Percentiles rank a stretch among this genome's conserved stretches.
phyloP scores from a whole-genome alignment of 768 basidiomycete genomes.

The Pleurotus cornucopiae region DNA sequence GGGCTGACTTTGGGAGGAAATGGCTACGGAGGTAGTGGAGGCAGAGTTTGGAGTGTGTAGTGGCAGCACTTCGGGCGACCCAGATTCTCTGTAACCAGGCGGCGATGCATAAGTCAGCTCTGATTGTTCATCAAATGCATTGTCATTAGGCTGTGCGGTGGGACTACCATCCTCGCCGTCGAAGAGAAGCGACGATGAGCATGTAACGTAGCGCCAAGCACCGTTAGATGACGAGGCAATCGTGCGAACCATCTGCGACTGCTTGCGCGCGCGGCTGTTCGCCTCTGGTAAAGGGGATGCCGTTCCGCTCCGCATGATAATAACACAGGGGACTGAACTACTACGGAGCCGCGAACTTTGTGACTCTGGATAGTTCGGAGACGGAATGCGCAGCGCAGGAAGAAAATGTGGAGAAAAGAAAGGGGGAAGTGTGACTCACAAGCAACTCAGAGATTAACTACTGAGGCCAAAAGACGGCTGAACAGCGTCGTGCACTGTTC shows the following conservation, averaged over 20 bases:
- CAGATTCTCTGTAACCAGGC: conserved; percentile 48
- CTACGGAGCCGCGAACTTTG: neutral
- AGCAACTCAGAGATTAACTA: conserved; percentile 5
- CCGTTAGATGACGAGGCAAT: conserved; percentile 7
- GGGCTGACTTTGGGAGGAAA: conserved; percentile 39
- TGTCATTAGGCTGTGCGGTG: neutral
- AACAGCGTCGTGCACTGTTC: conserved; percentile 4
- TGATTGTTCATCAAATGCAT: conserved; percentile 27
- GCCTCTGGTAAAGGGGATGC: neutral
- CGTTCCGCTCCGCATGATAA: neutral
- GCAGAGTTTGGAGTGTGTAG: conserved; percentile 19
- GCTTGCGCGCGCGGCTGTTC: neutral
- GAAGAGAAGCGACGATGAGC: conserved; percentile 2
- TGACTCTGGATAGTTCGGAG: neutral
- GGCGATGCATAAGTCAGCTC: conserved; percentile 44
- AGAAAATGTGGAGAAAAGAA: neutral
- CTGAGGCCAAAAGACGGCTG: conserved; percentile 4
- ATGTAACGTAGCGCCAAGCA: conserved; percentile 8
- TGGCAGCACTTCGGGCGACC: conserved; percentile 51
- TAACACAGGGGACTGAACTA: neutral
- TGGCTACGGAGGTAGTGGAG: conserved; percentile 38
- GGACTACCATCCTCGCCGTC: neutral
- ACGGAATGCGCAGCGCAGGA: neutral
- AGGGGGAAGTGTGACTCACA: conserved; percentile 1
- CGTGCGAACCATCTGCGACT: conserved; percentile 2